Conservation (phyloP, 2,329 filamentous ascomycete species). For the Colletotrichum ledebouriae region DNA sequence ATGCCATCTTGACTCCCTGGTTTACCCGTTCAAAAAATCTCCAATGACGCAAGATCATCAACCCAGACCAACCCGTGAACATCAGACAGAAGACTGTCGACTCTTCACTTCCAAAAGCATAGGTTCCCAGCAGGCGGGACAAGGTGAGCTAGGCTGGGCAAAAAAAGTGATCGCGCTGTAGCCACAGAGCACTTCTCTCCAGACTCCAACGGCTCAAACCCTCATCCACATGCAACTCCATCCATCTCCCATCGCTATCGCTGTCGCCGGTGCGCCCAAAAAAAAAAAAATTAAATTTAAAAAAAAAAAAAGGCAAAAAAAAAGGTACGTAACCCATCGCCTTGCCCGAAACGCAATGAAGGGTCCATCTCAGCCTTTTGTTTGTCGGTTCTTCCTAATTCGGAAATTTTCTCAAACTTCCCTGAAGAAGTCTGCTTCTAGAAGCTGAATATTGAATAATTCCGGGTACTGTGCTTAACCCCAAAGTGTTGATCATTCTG, state of each 20-base stretch:
- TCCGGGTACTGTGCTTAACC: no score
- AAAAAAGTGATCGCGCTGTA: no score
- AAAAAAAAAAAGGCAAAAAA: no score
- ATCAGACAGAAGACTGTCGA: not conserved
- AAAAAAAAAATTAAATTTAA: no score
- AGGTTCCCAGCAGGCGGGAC: no score
- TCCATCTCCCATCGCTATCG: not conserved
- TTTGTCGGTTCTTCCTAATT: no score
- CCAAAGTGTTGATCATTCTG: no score
- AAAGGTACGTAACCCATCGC: not conserved
- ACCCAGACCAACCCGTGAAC: not conserved
- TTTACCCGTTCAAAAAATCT: not conserved
- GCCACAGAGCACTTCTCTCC: no score
- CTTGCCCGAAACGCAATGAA: not conserved
- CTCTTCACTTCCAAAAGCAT: not conserved
- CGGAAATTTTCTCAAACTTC: not conserved
- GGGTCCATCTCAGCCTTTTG: not conserved
- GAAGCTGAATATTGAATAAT: not conserved
- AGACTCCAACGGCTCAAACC: no score
- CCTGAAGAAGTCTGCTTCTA: not conserved
- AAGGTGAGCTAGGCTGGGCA: no score
- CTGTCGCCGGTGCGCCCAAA: not conserved
- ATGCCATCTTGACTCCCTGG: not conserved
- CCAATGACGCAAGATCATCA: slow-evolving; percentile 35
- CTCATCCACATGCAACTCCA: not conserved